phyloP scores from a whole-genome alignment of 805 yeast species.

The Ogataea trehaloabstinens region DNA sequence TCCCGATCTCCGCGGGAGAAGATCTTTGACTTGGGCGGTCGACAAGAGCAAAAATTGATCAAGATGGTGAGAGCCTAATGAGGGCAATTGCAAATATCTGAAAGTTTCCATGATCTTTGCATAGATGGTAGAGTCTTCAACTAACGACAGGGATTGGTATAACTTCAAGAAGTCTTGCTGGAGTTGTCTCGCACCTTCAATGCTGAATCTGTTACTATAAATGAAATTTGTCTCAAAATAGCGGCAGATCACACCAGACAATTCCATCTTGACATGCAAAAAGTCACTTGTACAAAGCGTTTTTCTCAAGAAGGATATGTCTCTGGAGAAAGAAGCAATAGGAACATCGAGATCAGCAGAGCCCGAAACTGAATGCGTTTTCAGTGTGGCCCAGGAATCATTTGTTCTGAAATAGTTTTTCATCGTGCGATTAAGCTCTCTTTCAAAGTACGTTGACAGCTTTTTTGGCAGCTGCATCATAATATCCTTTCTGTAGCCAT shows the following conservation, averaged over 20 bases:
- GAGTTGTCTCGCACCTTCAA: constrained; percentile 35
- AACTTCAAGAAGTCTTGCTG: constrained; percentile 30
- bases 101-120: constrained; percentile 20
- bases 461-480: constrained; percentile 28
- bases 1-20: constrained; percentile 13
- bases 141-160: constrained; percentile 26
- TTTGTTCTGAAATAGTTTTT: constrained; percentile 34
- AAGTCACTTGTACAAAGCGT: constrained; percentile 33
- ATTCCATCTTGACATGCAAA: constrained; percentile 21
- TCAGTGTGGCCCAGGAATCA: constrained; percentile 26
- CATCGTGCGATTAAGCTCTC: constrained; percentile 36
- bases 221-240: constrained; percentile 39
- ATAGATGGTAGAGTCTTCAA: constrained; percentile 21
- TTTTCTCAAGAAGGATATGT: constrained; percentile 28
- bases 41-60: constrained; percentile 6
- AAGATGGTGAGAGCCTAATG: background rate
- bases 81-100: constrained; percentile 9
- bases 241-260: constrained; percentile 31
- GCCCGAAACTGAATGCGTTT: constrained; percentile 12
- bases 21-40: constrained; percentile 14
- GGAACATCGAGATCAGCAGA: constrained; percentile 24
- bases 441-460: constrained; percentile 32
- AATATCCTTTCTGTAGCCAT: constrained; percentile 34
- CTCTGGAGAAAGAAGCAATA: constrained; percentile 25
- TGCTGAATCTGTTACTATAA: constrained; percentile 36